phyloP scores from a whole-genome alignment of 352 stramenopile species.

The Phytophthora colocasiae region DNA sequence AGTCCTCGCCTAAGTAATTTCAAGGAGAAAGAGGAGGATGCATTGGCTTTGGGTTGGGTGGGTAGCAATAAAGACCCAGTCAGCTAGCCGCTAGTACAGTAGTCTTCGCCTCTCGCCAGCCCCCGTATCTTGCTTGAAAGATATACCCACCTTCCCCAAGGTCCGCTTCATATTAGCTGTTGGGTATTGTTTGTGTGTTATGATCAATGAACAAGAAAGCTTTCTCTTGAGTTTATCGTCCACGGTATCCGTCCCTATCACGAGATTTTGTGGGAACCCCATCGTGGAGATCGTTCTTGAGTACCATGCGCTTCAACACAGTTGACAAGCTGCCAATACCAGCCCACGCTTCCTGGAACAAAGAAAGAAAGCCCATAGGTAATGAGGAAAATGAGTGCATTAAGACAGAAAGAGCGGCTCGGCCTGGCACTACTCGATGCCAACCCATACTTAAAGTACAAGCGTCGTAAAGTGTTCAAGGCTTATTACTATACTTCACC shows the following conservation, averaged over 20 bases:
- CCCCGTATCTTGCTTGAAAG: slow-evolving; percentile 52
- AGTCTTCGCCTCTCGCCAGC: slow-evolving; percentile 16
- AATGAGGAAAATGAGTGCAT: slow-evolving; percentile 14
- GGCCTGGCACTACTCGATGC: not conserved
- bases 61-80: slow-evolving; percentile 19
- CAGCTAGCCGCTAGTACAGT: slow-evolving; percentile 8
- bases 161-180: slow-evolving; percentile 21
- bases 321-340: too few relatives aligned
- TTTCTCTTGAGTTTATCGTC: slow-evolving; percentile 8
- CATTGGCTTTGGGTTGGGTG: slow-evolving; percentile 13
- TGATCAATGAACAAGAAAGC: slow-evolving; percentile 27
- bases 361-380: not conserved
- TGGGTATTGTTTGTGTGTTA: slow-evolving; percentile 25
- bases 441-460: slow-evolving; percentile 8
- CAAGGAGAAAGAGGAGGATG: slow-evolving; percentile 21
- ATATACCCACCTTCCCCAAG: slow-evolving; percentile 36
- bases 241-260: not conserved
- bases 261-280: slow-evolving; percentile 13
- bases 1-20: slow-evolving; percentile 69
- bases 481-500: slow-evolving; percentile 37
- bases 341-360: slow-evolving; percentile 5
- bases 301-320: slow-evolving; percentile 4
- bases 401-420: slow-evolving; percentile 3
- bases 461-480: not conserved
- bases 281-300: slow-evolving; percentile 5